Conservation (phyloP, 306 rosid species). For the Malus orientalis region DNA sequence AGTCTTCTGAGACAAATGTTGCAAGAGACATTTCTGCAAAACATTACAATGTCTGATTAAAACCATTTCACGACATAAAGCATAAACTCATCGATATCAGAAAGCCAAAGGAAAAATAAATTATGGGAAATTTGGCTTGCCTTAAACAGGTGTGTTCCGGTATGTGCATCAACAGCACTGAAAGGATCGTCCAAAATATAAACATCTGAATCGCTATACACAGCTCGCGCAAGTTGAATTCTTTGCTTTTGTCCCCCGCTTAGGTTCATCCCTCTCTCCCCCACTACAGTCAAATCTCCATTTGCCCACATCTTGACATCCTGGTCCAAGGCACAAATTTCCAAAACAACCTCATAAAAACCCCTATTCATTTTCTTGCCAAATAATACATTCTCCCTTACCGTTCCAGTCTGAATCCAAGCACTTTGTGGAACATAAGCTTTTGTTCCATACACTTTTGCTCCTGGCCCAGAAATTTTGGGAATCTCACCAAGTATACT, state of each 20-base stretch:
- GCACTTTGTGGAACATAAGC: conserved; percentile 91
- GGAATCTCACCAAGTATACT: conserved; percentile 78
- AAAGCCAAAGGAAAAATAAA: background rate
- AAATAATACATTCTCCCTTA: conserved; percentile 76
- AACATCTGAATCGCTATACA: conserved; percentile 75
- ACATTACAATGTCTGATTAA: conserved; percentile 8
- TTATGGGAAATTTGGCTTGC: conserved; percentile 17
- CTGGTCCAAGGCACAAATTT: conserved; percentile 68
- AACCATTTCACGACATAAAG: background rate
- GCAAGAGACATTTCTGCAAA: conserved; percentile 77
- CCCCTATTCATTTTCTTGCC: conserved; percentile 56
- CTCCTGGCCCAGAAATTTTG: conserved; percentile 51
- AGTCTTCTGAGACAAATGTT: conserved; percentile 65
- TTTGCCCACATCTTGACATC: conserved; percentile 68
- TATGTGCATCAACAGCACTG: conserved; percentile 94
- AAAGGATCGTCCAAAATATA: conserved; percentile 90
- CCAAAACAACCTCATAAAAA: conserved; percentile 56
- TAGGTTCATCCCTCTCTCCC: conserved; percentile 86
- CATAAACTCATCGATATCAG: background rate
- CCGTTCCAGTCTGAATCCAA: conserved; percentile 88
- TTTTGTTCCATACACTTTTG: conserved; percentile 46
- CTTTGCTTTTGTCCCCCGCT: conserved; percentile 96
- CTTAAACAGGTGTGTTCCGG: conserved; percentile 76
- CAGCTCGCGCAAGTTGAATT: conserved; percentile 86
- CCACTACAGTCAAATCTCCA: conserved; percentile 63